A percentile compares a stretch with the other conserved stretches of the same genome.
These are phyloP conservation scores for Balamuthia mandrillaris DNA, from an alignment of 208 protist species.

Conservation along the genomic window DNA sequence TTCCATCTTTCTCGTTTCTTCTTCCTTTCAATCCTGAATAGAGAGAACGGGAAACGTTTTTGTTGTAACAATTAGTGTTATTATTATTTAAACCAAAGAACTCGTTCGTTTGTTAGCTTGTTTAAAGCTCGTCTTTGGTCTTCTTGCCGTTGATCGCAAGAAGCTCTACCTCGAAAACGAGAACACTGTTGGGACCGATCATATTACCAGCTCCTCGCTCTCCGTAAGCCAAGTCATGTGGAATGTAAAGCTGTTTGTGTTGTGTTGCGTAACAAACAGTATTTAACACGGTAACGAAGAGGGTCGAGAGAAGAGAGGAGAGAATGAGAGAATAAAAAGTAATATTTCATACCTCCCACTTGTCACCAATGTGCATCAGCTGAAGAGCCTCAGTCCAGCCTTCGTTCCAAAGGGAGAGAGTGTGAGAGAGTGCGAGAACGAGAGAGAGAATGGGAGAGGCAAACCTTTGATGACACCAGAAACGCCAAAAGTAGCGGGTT, in stretches of 20 bases:
- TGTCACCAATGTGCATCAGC: not conserved
- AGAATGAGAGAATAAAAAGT: too few relatives aligned
- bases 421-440: not conserved
- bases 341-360: too few relatives aligned
- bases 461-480: not conserved
- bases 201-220: not conserved
- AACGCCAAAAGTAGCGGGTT: conserved; percentile 1
- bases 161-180: not conserved
- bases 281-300: too few relatives aligned
- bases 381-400: conserved; percentile 20
- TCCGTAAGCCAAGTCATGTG: not conserved
- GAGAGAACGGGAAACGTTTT: not conserved
- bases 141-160: not conserved
- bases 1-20: too few relatives aligned
- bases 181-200: conserved; percentile 2
- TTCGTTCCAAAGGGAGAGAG: not conserved
- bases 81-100: not conserved
- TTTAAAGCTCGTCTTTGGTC: conserved; percentile 4
- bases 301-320: too few relatives aligned
- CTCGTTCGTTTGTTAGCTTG: not conserved
- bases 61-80: not conserved
- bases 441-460: not conserved
- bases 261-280: too few relatives aligned
- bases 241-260: conserved; percentile 27
- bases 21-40: too few relatives aligned